phyloP scores from a whole-genome alignment of 1,284 basidiomycete genomes.

The Phellopilus nigrolimitatus region DNA sequence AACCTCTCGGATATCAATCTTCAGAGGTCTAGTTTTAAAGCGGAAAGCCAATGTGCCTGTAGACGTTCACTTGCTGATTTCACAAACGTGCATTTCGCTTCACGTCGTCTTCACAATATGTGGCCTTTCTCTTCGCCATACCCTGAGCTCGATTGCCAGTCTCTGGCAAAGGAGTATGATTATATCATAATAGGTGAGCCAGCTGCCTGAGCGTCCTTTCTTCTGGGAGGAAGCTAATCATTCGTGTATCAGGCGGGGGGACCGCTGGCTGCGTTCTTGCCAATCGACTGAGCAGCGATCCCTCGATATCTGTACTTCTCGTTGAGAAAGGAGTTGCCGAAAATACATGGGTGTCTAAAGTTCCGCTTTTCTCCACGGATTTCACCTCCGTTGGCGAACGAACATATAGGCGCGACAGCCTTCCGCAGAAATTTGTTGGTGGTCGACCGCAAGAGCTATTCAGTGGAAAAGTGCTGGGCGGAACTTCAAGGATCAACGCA shows the following conservation, averaged over 20 bases:
- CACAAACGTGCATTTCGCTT: too few relatives aligned
- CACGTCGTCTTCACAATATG: too few relatives aligned
- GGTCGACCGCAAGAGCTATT: constrained; percentile 29
- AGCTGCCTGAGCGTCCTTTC: too few relatives aligned
- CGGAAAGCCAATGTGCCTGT: too few relatives aligned
- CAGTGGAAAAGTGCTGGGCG: constrained; percentile 39
- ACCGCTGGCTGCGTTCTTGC: constrained; percentile 36
- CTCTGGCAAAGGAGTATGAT: constrained; percentile 4
- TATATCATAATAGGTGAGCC: constrained; percentile 9
- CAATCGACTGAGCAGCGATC: constrained; percentile 30
- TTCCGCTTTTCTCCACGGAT: constrained; percentile 34
- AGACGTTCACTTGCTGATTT: too few relatives aligned
- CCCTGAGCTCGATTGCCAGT: background rate
- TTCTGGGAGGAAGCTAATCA: background rate
- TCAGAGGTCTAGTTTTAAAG: too few relatives aligned
- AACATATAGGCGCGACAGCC: constrained; percentile 23
- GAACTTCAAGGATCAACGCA: constrained; percentile 40
- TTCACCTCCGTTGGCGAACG: constrained; percentile 27
- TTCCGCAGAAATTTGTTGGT: constrained; percentile 24
- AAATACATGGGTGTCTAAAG: constrained; percentile 32
- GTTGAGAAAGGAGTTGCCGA: constrained; percentile 32
- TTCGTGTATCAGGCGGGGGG: constrained; percentile 25
- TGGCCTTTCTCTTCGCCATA: constrained; percentile 11
- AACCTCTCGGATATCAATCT: too few relatives aligned
- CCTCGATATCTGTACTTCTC: constrained; percentile 28